phyloP scores from a whole-genome alignment of 805 yeast genomes.

The Jamesozyma hellenica region DNA sequence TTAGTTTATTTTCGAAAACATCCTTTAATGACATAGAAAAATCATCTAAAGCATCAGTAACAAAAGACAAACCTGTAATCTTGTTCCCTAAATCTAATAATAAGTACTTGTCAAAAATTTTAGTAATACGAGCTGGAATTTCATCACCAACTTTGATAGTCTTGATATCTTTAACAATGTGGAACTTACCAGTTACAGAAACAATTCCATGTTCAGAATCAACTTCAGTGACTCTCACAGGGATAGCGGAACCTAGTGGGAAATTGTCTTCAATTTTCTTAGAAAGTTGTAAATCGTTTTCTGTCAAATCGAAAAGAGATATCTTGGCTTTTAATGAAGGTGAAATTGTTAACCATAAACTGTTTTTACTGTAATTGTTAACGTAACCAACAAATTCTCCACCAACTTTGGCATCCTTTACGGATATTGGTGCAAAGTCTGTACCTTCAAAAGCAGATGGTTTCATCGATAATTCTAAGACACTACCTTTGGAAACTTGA shows the following conservation, averaged over 20 bases:
- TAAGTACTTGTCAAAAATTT: constrained; percentile 48
- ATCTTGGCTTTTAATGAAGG: constrained; percentile 61
- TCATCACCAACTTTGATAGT: constrained; percentile 47
- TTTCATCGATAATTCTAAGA: constrained; percentile 56
- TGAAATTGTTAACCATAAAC: constrained; percentile 57
- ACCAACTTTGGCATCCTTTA: constrained; percentile 41
- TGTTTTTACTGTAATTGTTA: constrained; percentile 51
- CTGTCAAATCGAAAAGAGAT: constrained; percentile 52
- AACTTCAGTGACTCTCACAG: constrained; percentile 43
- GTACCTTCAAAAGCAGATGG: constrained; percentile 30
- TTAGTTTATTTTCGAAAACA: constrained; percentile 33
- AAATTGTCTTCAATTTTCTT: constrained; percentile 43
- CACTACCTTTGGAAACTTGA: constrained; percentile 42
- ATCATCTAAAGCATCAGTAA: constrained; percentile 70
- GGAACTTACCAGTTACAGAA: constrained; percentile 40
- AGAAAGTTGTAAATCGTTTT: constrained; percentile 38
- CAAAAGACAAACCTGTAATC: constrained; percentile 46
- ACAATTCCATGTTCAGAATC: constrained; percentile 47
- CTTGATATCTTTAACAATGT: constrained; percentile 30
- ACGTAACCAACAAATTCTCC: constrained; percentile 49
- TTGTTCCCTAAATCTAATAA: constrained; percentile 59
- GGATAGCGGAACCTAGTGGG: constrained; percentile 66
- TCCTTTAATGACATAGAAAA: constrained; percentile 45
- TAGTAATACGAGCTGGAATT: constrained; percentile 53
- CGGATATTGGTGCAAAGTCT: constrained; percentile 25